Conservation (phyloP, 2,329 filamentous ascomycete genomes). For the Cadophora sp. region DNA sequence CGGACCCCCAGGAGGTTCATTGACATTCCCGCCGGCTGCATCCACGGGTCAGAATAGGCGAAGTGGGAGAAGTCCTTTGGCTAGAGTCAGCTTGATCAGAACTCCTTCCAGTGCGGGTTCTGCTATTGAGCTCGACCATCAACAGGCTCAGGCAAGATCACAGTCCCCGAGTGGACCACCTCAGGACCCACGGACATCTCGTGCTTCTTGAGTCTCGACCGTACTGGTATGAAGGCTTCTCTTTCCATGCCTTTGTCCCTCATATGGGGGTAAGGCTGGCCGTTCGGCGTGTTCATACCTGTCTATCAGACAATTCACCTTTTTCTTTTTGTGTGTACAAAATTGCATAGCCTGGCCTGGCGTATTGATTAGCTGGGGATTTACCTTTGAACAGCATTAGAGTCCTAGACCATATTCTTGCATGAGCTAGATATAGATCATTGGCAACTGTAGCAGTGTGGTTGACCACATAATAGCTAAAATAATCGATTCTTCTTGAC, state of each 20-base stretch:
- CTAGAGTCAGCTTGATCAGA: slow-evolving; percentile 45
- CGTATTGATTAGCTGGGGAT: not conserved
- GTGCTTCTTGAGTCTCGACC: not conserved
- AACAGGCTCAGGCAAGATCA: slow-evolving; percentile 16
- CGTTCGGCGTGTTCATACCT: not conserved
- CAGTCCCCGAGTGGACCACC: slow-evolving; percentile 11
- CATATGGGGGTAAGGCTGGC: not conserved
- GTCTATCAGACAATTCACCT: not conserved
- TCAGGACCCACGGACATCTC: not conserved
- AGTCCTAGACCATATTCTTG: not conserved
- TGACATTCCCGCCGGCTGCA: slow-evolving; percentile 34
- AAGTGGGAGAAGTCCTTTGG: slow-evolving; percentile 46
- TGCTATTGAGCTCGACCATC: slow-evolving; percentile 38
- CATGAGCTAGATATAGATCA: slow-evolving; percentile 6
- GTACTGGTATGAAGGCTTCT: not conserved
- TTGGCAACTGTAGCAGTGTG: not conserved
- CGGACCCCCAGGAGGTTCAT: slow-evolving; percentile 25
- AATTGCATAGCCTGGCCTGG: slow-evolving; percentile 19
- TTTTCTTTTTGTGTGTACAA: slow-evolving; percentile 7
- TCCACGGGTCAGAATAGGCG: slow-evolving; percentile 33
- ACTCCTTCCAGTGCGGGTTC: slow-evolving; percentile 36
- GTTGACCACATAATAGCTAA: not conserved
- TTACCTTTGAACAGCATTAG: not conserved
- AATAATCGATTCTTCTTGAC: not conserved
- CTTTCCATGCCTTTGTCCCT: not conserved